These are phyloP conservation scores for Cichorium intybus DNA, from an alignment of 140 eudicot genomes.

Conservation along the genomic window DNA sequence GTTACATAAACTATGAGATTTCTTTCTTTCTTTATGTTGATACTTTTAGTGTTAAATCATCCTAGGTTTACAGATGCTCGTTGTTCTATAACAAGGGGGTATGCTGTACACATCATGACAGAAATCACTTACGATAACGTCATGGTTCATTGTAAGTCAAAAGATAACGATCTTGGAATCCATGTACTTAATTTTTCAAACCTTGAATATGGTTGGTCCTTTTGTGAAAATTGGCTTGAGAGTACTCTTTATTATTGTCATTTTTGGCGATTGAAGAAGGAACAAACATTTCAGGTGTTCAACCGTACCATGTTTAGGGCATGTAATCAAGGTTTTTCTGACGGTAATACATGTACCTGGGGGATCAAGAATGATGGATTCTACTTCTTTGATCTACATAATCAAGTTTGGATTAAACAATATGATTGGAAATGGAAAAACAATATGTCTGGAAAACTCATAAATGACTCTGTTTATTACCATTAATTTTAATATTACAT, in stretches of 20 bases:
- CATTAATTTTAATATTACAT: not conserved
- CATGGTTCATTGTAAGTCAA: conserved; percentile 33
- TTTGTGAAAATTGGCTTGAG: conserved; percentile 14
- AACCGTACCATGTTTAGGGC: conserved; percentile 22
- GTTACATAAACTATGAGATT: conserved; percentile 18
- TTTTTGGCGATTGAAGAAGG: conserved; percentile 9
- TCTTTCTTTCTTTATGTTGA: not conserved
- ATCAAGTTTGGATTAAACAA: conserved; percentile 18
- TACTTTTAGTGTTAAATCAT: not conserved
- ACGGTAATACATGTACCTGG: conserved; percentile 25
- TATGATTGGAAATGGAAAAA: conserved; percentile 19
- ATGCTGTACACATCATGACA: conserved; percentile 16
- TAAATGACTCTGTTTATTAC: not conserved
- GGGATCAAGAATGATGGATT: conserved; percentile 28
- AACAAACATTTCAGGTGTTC: conserved; percentile 28
- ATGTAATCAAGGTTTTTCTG: conserved; percentile 17
- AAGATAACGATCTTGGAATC: conserved; percentile 27
- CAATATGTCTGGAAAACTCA: not conserved
- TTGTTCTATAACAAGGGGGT: conserved; percentile 21
- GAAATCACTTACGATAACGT: conserved; percentile 24
- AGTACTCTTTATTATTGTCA: conserved; percentile 23
- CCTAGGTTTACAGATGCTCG: not conserved
- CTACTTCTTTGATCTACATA: conserved; percentile 21
- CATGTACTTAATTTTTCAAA: conserved; percentile 23
- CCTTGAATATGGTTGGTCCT: conserved; percentile 26